Base-by-base conservation (phyloP, 139 green algal genomes). In the Edaphochlamys debaryana region DNA sequence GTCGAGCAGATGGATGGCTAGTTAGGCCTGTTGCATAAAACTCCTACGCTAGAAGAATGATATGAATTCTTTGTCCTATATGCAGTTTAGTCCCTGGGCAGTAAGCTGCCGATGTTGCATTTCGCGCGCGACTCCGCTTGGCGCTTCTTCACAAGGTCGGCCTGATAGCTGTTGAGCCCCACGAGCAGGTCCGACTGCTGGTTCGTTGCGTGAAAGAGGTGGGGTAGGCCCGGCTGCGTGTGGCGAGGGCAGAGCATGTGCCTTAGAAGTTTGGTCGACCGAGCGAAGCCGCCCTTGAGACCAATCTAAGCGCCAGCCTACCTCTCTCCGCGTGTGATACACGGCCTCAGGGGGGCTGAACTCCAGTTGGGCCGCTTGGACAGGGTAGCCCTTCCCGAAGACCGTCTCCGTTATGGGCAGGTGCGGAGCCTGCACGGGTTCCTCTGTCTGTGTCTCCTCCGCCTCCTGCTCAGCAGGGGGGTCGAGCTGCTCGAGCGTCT, bases 181-280 rank as follows among this genome's bases (percentile, higher is more conserved):
- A 42, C 54, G 7, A 80, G 74, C 58, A 80, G 67, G 56, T 80
- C 74, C 34, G 52, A 32, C 30, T 80, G 45, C 60, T 70, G 58
- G 74, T 80, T 29, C 1, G 74, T 80, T 38, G 67, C 67, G 41
- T 80, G 74, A 3, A 45, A 42, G 4, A 80, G 60, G 29, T 80
- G 74, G 3, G 74, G 74, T 11, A 80, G 56, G 0, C 56, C 74
- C 30, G 58, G 58, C 74, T 80, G 74, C 74, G 38, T 9, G 17
- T 9, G 32, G n/a, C 23, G 2, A 69, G 13, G 23, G 58, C 9
- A 4, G 27, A 36, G 58, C 17, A 30, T 17, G 9, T 4, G 58
- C 9, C 23, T 32, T 66, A 66, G 58, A 29, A 22, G 58, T 66
- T 25, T 36, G 29, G 58, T 11, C 3, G 58, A 66, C 22, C 27